Base-by-base conservation (phyloP, 306 rosid species). In the Cicer judaicum region DNA sequence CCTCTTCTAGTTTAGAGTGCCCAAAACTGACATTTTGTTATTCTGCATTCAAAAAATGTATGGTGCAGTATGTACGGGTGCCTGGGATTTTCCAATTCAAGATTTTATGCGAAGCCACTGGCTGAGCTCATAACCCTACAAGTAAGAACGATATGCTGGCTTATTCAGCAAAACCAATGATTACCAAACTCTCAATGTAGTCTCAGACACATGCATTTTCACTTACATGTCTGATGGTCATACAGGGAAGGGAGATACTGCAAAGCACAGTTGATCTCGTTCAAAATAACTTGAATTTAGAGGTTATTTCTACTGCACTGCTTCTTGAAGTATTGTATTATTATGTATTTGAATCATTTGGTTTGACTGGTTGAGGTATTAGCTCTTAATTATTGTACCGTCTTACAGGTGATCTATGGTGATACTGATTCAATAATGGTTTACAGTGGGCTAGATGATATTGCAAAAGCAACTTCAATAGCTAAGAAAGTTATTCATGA, bases 341-440 rank as follows among this genome's bases (percentile, higher is more conserved):
- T 48, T 62, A 16, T 44, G 14, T 38, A 6, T 67, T 38, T 72
- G 43, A 21, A 10, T 61, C 14, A 67, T 77, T 60, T 77, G 56
- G 61, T 56, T 62, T 38, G 62, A 43, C 60, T 81, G 78, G 15
- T 59, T 48, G 64, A 8, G 47, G 21, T 73, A 60, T 81, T 74
- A 64, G 52, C 50, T 75, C 78, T 81, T 73, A 72, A 64, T 59
- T 76, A 73, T 53, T 57, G n/a, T 81, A 80, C 64, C 79, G 54
- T 75, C 62, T 64, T 55, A 63, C 78, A 94, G 99, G 97, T 94
- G 55, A 94, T 94, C 55, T 94, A 94, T 69, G 98, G 98, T 2
- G 98, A 94, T 73, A 94, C 98, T 6, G 98, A 91, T 87, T 94
- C 98, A 75, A 94, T 94, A 62, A 94, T 94, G 98, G 88, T 94